Conservation (phyloP, 2,329 filamentous ascomycete species). For the Ploettnerulaceae sp. region DNA sequence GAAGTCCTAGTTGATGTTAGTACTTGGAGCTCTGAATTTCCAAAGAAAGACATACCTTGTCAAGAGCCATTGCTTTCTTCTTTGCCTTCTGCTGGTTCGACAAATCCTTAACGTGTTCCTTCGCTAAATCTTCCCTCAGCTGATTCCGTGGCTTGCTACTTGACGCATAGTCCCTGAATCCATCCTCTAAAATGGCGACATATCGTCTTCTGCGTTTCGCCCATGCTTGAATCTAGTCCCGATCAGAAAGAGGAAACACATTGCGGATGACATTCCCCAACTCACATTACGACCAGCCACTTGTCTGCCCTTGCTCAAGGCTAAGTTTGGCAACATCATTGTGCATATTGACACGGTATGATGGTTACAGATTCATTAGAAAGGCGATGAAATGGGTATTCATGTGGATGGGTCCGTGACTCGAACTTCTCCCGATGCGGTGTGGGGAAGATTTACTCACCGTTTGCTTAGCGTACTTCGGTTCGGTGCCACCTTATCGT, state of each 20-base stretch:
- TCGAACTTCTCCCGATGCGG: not conserved
- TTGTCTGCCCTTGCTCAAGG: constrained; percentile 33
- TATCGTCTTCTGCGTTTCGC: constrained; percentile 16
- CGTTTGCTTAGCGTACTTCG: constrained; percentile 8
- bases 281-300: constrained; percentile 33
- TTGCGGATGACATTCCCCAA: constrained; percentile 14
- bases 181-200: constrained; percentile 6
- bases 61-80: constrained; percentile 43
- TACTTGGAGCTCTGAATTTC: not conserved
- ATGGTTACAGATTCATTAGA: constrained; percentile 15
- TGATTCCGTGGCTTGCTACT: constrained; percentile 17
- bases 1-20: constrained; percentile 59
- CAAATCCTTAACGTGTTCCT: constrained; percentile 29
- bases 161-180: constrained; percentile 15
- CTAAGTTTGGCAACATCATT: constrained; percentile 32
- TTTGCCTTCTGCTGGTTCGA: constrained; percentile 37
- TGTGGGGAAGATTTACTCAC: constrained; percentile 10
- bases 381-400: constrained; percentile 8
- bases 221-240: constrained; percentile 28
- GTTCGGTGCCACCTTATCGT: constrained; percentile 9
- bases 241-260: constrained; percentile 15
- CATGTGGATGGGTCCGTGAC: constrained; percentile 6
- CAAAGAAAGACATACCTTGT: constrained; percentile 40
- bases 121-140: constrained; percentile 28
- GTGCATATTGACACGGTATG: constrained; percentile 30